Base-by-base conservation (phyloP, 805 yeast genomes). In the Scheffersomyces amazonensis region DNA sequence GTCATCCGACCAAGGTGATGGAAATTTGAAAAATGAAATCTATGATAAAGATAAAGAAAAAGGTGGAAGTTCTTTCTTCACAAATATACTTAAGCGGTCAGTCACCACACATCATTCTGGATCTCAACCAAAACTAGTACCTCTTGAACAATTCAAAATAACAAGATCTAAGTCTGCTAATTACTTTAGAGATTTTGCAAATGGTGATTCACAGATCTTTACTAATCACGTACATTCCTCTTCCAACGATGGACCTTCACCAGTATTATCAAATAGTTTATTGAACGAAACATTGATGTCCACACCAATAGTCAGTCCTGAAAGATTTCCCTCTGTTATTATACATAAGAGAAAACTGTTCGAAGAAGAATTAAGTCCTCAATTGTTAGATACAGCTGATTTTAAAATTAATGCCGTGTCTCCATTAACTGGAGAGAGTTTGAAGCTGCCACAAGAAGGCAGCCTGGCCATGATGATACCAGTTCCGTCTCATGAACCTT, bases 211-310 rank as follows among this genome's bases (percentile, higher is more conserved):
- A 5, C 27, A 24, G 13, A 10, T 13, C n/a, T 20, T 7, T 20
- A 15, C 16, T 13, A n/a, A 5, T 13, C 17, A 5, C n/a, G 6
- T 4, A n/a, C 4, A 6, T 13, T 5, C 17, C 6, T n/a, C 16
- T 5, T 5, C 16, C 5, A n/a, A 5, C 15, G 7, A 5, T 5
- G 6, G 6, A 13, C 30, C 30, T 13, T 13, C 16, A n/a, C 5
- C 16, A 4, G 17, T 35, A 6, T 46, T 43, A 34, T 33, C 43
- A n/a, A 46, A 42, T 19, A 52, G 53, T 35, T 20, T 40, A 5
- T 49, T 52, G 31, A 50, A 50, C 39, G 52, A 31, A 15, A 47
- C 54, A 3, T 27, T 48, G 20, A 16, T 49, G 5, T 46, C 43
- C 39, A 37, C 46, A 6, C 42, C 41, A 11, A 31, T 5, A 13